phyloP scores from a whole-genome alignment of 2,329 filamentous ascomycete genomes.

The Alternaria brassicicola region DNA sequence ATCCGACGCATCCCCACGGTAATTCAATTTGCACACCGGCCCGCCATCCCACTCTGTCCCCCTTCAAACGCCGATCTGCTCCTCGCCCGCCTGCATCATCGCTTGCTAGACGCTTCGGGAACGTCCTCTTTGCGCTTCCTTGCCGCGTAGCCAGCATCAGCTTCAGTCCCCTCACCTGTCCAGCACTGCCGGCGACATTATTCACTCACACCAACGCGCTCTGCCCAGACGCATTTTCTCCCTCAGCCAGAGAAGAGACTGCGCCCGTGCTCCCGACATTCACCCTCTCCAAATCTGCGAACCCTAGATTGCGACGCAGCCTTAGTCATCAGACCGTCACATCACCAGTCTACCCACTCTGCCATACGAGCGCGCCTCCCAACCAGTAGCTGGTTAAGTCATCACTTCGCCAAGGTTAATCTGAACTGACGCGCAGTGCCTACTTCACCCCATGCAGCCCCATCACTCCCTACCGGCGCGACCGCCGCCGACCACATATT shows the following conservation, averaged over 20 bases:
- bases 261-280: constrained; percentile 4
- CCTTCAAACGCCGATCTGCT: constrained; percentile 23
- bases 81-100: constrained; percentile 8
- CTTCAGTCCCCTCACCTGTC: constrained; percentile 8
- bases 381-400: constrained; percentile 30
- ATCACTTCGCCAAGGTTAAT: constrained; percentile 22
- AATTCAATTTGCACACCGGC: constrained; percentile 27
- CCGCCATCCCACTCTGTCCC: constrained; percentile 30
- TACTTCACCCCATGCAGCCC: constrained; percentile 39
- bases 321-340: constrained; percentile 4
- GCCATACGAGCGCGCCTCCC: constrained; percentile 12
- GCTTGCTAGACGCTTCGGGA: constrained; percentile 11
- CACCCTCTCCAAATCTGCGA: neutral
- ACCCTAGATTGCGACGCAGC: neutral
- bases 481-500: constrained; percentile 66
- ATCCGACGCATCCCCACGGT: constrained; percentile 20
- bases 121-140: constrained; percentile 16
- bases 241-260: constrained; percentile 17
- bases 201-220: constrained; percentile 9
- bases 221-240: constrained; percentile 5
- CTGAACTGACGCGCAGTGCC: constrained; percentile 23
- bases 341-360: constrained; percentile 11
- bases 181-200: constrained; percentile 21
- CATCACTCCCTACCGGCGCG: constrained; percentile 75
- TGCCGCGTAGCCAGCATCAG: constrained; percentile 17